These are phyloP conservation scores for Petunia hybrid DNA, from an alignment of 305 asterid species.

Conservation along the genomic window DNA sequence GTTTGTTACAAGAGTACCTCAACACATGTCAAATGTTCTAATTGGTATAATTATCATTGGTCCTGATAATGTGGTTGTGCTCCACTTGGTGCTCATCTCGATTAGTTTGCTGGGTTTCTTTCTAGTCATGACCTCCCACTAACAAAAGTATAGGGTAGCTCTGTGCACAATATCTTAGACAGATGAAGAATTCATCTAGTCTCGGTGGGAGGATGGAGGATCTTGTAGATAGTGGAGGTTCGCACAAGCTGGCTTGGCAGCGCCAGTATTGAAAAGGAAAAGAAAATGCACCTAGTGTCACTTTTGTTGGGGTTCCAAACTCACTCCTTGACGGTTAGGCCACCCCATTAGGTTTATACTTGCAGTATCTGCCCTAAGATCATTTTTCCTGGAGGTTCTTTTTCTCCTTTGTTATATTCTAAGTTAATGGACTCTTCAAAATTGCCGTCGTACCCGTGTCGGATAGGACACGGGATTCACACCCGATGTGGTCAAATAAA, in stretches of 20 bases:
- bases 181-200: background rate
- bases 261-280: background rate
- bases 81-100: background rate
- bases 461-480: too few species aligned
- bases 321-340: background rate
- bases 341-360: background rate
- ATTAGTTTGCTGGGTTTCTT: background rate
- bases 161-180: background rate
- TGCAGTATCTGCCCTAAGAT: background rate
- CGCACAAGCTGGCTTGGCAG: background rate
- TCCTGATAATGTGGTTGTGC: background rate
- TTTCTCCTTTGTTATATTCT: background rate
- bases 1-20: background rate
- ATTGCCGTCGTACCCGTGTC: too few species aligned
- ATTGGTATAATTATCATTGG: background rate
- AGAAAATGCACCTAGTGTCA: background rate
- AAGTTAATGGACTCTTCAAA: too few species aligned
- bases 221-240: constrained; percentile 13
- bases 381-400: background rate
- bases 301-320: background rate
- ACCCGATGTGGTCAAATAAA: too few species aligned
- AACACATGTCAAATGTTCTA: background rate
- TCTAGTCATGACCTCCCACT: background rate
- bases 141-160: background rate
- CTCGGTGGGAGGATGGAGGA: background rate